These are phyloP conservation scores for Lactarius akahatsu DNA, from an alignment of 768 basidiomycete species.

Conservation along the genomic window DNA sequence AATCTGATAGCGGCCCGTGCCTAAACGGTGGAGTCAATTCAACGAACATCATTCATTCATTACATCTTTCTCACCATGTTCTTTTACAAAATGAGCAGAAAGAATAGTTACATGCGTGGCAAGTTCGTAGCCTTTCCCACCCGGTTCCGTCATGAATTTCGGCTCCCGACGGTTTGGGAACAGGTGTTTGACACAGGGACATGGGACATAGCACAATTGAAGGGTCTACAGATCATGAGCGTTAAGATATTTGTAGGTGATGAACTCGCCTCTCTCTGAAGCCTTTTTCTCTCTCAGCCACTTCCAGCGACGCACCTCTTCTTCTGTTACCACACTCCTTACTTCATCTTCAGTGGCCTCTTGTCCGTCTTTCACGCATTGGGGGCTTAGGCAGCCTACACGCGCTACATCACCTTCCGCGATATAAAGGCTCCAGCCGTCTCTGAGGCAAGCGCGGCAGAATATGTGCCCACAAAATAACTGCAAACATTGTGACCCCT, in stretches of 20 bases:
- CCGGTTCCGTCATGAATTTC: constrained; percentile 54
- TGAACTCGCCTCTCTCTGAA: constrained; percentile 61
- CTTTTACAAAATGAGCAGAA: constrained; percentile 83
- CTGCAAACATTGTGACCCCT: constrained; percentile 72
- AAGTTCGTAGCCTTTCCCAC: constrained; percentile 73
- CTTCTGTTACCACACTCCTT: constrained; percentile 62
- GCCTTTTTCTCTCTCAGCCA: constrained; percentile 72
- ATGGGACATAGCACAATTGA: constrained; percentile 80
- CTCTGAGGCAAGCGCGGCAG: constrained; percentile 74
- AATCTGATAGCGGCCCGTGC: constrained; percentile 79
- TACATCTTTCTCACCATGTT: constrained; percentile 59
- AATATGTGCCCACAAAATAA: constrained; percentile 77
- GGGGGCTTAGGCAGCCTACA: constrained; percentile 80
- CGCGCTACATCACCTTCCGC: constrained; percentile 71
- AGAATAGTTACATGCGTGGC: constrained; percentile 66
- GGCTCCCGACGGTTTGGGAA: constrained; percentile 51
- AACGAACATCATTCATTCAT: neutral
- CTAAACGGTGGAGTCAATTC: constrained; percentile 38
- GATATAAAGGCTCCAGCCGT: constrained; percentile 83
- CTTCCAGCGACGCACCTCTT: constrained; percentile 68
- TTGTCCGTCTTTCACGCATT: constrained; percentile 65
- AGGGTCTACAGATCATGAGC: constrained; percentile 52
- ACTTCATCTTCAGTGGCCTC: constrained; percentile 73
- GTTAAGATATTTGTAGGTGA: neutral
- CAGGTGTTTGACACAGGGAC: constrained; percentile 75